Conservation (phyloP, 176 grass and related monocot species). For the Paspalum notatum region DNA sequence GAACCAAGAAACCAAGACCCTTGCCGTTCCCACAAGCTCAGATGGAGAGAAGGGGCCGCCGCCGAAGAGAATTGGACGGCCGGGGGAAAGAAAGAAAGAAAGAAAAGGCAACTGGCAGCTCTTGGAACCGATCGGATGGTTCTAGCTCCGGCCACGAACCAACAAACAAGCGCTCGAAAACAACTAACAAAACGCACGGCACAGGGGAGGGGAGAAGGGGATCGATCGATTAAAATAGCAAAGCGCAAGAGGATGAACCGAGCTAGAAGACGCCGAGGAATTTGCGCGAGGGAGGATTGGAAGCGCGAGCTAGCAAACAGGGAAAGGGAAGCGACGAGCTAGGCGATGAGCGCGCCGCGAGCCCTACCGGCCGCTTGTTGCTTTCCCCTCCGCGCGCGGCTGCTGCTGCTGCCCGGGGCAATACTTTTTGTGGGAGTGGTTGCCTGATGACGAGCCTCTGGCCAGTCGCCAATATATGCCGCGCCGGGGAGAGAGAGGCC, state of each 20-base stretch:
- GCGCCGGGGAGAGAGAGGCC: neutral
- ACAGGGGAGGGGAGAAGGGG: too few species aligned
- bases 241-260: neutral
- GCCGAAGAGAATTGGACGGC: constrained; percentile 16
- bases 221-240: constrained; percentile 33
- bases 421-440: constrained; percentile 31
- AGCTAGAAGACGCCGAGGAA: neutral
- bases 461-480: constrained; percentile 54
- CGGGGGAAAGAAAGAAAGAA: constrained; percentile 40
- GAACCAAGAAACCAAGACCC: constrained; percentile 1
- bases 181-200: constrained; percentile 18
- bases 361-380: too few species aligned
- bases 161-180: constrained; percentile 36
- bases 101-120: neutral
- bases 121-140: constrained; percentile 1
- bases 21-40: constrained; percentile 11
- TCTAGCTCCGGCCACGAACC: neutral
- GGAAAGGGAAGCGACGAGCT: neutral
- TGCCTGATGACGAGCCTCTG: neutral
- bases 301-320: neutral
- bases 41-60: constrained; percentile 26
- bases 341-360: too few species aligned
- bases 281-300: neutral
- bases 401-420: neutral
- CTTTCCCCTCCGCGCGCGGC: constrained; percentile 37